Conservation (phyloP, 495 filamentous ascomycete genomes). For the Xylaria curta region DNA sequence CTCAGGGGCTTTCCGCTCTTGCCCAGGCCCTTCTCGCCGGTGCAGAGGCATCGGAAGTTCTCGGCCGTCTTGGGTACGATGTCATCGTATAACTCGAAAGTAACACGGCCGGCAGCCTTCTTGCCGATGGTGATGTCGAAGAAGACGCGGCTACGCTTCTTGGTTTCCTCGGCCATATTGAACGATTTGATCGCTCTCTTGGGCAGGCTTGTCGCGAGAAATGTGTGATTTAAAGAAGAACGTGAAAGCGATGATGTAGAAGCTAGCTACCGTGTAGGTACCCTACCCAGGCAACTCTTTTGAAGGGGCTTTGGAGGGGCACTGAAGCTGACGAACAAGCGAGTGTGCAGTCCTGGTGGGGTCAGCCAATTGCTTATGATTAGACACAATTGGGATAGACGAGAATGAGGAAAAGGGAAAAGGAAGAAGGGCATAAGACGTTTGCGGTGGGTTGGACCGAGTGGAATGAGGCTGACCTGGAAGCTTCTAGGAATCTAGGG, state of each 20-base stretch:
- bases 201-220: not conserved
- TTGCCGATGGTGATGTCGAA: slow-evolving; percentile 86
- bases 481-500: slow-evolving; percentile 28
- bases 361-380: not conserved
- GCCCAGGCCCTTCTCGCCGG: slow-evolving; percentile 83
- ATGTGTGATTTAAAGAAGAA: not conserved
- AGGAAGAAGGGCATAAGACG: not conserved
- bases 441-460: not conserved
- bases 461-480: slow-evolving; percentile 23
- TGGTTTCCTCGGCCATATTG: slow-evolving; percentile 47
- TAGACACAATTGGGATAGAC: not conserved
- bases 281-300: not conserved
- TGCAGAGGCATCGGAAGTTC: slow-evolving; percentile 97
- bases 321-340: not conserved
- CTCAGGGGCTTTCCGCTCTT: slow-evolving; percentile 84
- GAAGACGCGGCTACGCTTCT: slow-evolving; percentile 75
- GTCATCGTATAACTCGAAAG: slow-evolving; percentile 87
- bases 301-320: slow-evolving; percentile 8
- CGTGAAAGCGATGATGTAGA: not conserved
- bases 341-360: not conserved
- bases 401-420: not conserved
- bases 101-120: slow-evolving; percentile 73
- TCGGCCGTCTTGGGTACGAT: slow-evolving; percentile 92
- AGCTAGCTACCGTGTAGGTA: not conserved
- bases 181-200: not conserved